phyloP scores from a whole-genome alignment of 1,139 yeast species.

The Komagataea norvegica region DNA sequence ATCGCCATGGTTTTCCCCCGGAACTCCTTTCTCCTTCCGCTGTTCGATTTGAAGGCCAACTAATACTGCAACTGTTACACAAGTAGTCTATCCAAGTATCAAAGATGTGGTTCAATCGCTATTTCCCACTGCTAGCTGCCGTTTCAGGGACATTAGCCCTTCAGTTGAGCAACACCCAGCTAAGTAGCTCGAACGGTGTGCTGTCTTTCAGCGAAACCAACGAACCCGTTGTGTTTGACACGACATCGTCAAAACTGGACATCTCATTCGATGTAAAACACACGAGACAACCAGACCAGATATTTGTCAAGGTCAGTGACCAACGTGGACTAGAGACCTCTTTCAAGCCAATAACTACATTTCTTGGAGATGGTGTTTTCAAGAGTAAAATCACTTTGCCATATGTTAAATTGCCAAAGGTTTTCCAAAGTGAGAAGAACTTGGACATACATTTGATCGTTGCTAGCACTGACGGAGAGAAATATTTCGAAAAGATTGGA shows the following conservation, averaged over 20 bases:
- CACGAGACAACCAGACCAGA: constrained; percentile 22
- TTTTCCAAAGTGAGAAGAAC: constrained; percentile 35
- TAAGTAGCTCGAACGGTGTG: no score
- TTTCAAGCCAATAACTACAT: constrained; percentile 21
- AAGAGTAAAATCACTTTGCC: constrained; percentile 25
- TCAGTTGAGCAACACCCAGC: constrained; percentile 11
- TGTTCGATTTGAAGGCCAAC: no score
- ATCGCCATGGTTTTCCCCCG: no score
- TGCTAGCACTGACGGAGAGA: constrained; percentile 15
- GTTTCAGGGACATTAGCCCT: constrained; percentile 12
- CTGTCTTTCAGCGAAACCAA: constrained; percentile 6
- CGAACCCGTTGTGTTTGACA: constrained; percentile 16
- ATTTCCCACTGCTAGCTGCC: constrained; percentile 14
- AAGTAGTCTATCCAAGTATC: no score
- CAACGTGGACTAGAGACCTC: constrained; percentile 22
- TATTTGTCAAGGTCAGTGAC: constrained; percentile 19
- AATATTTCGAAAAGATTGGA: constrained; percentile 16
- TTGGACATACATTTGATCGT: constrained; percentile 35
- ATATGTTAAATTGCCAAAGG: constrained; percentile 35
- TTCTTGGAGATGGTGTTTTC: constrained; percentile 9
- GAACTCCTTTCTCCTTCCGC: no score
- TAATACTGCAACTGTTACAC: no score
- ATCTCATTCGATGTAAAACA: constrained; percentile 20
- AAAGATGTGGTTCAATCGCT: constrained; percentile 15
- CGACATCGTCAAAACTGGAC: constrained; percentile 14